Evolutionary conservation across 495 filamentous ascomycete genomes (phyloP), one percentile per base, ranked within the genome.

Genomic region (Aspergillus bridgeri): DNA sequence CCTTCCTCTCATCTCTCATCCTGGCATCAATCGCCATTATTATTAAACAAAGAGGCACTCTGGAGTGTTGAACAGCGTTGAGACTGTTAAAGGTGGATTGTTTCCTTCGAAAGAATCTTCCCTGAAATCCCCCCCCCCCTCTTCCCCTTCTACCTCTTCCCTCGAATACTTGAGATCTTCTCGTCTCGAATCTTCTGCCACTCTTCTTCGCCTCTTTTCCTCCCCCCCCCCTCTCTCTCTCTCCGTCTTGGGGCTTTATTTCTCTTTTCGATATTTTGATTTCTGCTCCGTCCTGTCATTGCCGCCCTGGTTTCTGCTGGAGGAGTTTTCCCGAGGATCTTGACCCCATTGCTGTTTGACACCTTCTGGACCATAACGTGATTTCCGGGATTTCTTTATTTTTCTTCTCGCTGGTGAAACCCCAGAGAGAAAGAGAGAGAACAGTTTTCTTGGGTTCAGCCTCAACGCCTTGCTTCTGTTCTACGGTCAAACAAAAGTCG

Each of bases 151-250:
- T n/a, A n/a, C n/a, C n/a, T n/a, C n/a, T n/a, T n/a, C n/a, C n/a
- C n/a, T n/a, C n/a, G n/a, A n/a, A n/a, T n/a, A n/a, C 49, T 43
- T 54, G 20, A 46, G 46, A 46, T 18, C 50, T 33, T 50, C 51
- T 11, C 38, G 38, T 44, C 42, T 29, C 50, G 5, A 8, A 46
- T 50, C 44, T 50, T 25, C 42, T 48, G 25, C 18, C 43, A 45
- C 44, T 53, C 51, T 47, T 47, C 23, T 47, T 55, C n/a, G n/a
- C n/a, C 51, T 58, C 51, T 33, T 57, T 57, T 51, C 48, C 57
- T 62, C 64, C 64, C 67, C 60, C 53, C 25, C 54, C 54, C 52
- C 43, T 51, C 42, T 50, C 53, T 45, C 29, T 64, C 57, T 53
- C 50, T 47, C 56, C 49, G 27, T 48, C n/a, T 24, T 5, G 29